Conservation (phyloP, 129 eudicot species). For the Smallanthus sonchifolius region DNA sequence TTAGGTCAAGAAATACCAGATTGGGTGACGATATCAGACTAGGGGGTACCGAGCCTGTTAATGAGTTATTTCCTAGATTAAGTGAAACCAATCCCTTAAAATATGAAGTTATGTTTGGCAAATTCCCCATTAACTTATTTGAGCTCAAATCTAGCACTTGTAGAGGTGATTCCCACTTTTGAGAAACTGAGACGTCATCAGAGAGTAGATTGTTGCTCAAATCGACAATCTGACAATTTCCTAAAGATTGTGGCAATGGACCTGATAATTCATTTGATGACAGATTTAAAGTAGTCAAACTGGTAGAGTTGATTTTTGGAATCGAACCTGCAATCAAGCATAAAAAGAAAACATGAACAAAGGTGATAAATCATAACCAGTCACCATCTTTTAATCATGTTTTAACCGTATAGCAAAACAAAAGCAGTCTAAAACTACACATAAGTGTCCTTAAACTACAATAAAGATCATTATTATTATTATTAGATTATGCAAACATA, state of each 20-base stretch:
- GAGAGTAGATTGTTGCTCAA: constrained; percentile 62
- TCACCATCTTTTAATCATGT: neutral
- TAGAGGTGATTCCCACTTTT: constrained; percentile 56
- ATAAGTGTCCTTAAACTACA: neutral
- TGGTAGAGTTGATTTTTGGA: constrained; percentile 60
- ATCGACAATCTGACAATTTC: constrained; percentile 61
- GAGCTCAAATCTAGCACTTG: constrained; percentile 86
- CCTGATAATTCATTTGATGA: constrained; percentile 72
- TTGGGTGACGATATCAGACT: constrained; percentile 42
- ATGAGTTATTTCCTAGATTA: constrained; percentile 67
- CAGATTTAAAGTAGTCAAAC: constrained; percentile 53
- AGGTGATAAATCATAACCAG: constrained; percentile 15
- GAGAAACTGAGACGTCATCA: constrained; percentile 43
- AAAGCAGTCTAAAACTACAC: neutral
- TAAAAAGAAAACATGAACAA: constrained; percentile 2
- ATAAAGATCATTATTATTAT: neutral
- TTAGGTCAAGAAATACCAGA: constrained; percentile 60
- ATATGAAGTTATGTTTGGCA: constrained; percentile 55
- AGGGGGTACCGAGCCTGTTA: constrained; percentile 58
- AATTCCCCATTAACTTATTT: constrained; percentile 61
- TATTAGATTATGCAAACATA: neutral
- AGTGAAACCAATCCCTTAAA: constrained; percentile 50
- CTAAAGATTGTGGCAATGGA: constrained; percentile 59
- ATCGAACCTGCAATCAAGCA: constrained; percentile 55
- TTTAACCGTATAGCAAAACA: neutral